Base-by-base conservation (phyloP, 225 moss, liverwort and hornwort genomes). In the Bryoerythrophyllum caledonicum region DNA sequence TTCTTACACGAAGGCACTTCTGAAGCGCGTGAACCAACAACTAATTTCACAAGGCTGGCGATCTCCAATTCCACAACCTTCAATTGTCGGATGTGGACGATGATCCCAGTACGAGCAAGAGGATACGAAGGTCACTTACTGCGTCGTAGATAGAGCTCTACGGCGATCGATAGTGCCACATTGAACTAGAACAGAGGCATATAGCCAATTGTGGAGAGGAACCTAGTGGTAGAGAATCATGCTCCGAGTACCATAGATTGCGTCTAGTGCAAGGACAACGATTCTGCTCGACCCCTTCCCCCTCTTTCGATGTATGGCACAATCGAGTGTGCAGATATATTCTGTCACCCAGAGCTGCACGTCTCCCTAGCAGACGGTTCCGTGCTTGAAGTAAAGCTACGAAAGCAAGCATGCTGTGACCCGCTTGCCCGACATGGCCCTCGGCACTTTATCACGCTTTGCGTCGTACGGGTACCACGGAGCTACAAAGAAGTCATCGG, bases 261-360 rank as follows among this genome's bases (percentile, higher is more conserved):
- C 26, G 60, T 26, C 27, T 26, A 72, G 28, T 8, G 21, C 44
- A 71, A 21, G 21, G 30, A 60, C 44, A 21, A 30, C 12, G 60
- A 72, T 72, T 46, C 30, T 21, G 21, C 46, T 32, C 44, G 8
- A 46, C 44, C 21, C n/a, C 30, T 30, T 23, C 17, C 4, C 30
- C n/a, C 30, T 13, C 28, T 58, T 27, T 20, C 41, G n/a, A 13
- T 43, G 20, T 28, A 26, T 71, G 28, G 59, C 44, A 71, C 44
- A 69, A 51, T 68, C 51, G 34, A 27, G 62, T 40, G 52, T 62
- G 68, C 68, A 76, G 13, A 68, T 68, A 51, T 68, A 52, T 68
- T 46, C 76, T 60, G n/a, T 41, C 32, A 52, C 60, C 46, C 68
- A 35, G 51, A 68, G 51, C 49, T 26, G 34, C 51, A 60, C 28